Conservation (phyloP, 192 early-diverging fungal genomes). For the Entomortierella chlamydospora region DNA sequence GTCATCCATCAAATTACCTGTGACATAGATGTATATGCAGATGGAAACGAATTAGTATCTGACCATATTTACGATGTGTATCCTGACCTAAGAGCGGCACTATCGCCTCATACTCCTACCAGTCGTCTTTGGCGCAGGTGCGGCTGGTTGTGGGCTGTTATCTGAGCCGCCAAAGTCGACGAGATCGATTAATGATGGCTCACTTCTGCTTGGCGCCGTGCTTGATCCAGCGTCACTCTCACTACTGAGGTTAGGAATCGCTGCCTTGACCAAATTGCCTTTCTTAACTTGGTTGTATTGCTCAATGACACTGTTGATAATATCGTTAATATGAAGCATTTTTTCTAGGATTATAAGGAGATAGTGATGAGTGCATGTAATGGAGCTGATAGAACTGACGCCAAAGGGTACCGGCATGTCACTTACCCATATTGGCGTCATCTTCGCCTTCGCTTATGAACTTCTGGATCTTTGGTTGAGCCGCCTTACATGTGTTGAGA, state of each 20-base stretch:
- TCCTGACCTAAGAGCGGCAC: too few relatives aligned
- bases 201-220: constrained; percentile 18
- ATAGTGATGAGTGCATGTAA: background rate
- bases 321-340: constrained; percentile 80
- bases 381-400: background rate
- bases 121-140: constrained; percentile 24
- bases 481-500: constrained; percentile 70
- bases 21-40: background rate
- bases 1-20: constrained; percentile 55
- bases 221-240: constrained; percentile 20
- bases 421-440: constrained; percentile 78
- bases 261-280: constrained; percentile 56
- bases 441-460: constrained; percentile 81
- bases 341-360: constrained; percentile 58
- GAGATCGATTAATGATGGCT: constrained; percentile 61
- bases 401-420: too few relatives aligned
- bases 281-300: constrained; percentile 72
- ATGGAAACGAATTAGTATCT: background rate
- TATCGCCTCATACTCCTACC: background rate
- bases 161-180: constrained; percentile 50
- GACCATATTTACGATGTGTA: too few relatives aligned
- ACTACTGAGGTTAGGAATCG: constrained; percentile 12
- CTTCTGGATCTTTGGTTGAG: constrained; percentile 83
- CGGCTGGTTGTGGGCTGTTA: constrained; percentile 9
- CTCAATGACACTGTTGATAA: constrained; percentile 84